Evolutionary conservation across 164 flowering plant species (phyloP).

Genomic region (Akebia trifoliata): DNA sequence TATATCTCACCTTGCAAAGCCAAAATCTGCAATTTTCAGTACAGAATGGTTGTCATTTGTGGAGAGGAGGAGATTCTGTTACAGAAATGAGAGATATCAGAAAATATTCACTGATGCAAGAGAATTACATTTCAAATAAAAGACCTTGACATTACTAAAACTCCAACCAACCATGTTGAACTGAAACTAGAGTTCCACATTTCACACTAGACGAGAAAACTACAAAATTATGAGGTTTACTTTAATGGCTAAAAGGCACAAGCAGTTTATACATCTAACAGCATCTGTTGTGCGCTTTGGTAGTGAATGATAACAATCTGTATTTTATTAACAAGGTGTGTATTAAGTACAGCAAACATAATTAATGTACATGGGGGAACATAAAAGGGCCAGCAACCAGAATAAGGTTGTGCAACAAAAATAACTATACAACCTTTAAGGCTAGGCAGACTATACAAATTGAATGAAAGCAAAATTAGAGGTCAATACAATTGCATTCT

Average conservation of each 20-base stretch:
- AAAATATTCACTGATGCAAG: constrained; percentile 11
- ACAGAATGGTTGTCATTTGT: constrained; percentile 50
- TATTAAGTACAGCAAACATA: too few relatives aligned
- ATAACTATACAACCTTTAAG: too few relatives aligned
- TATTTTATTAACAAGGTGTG: too few relatives aligned
- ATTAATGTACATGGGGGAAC: too few relatives aligned
- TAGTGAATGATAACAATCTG: background rate
- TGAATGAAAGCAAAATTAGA: too few relatives aligned
- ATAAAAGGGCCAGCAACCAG: too few relatives aligned
- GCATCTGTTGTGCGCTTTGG: background rate
- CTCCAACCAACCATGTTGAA: constrained; percentile 6
- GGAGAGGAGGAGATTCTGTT: constrained; percentile 91
- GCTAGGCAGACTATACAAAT: too few relatives aligned
- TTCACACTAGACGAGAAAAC: constrained; percentile 4
- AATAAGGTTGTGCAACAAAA: too few relatives aligned
- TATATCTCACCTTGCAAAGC: constrained; percentile 78
- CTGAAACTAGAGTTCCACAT: constrained; percentile 5
- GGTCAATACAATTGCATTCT: too few relatives aligned
- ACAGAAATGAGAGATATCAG: constrained; percentile 25
- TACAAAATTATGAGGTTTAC: constrained; percentile 1
- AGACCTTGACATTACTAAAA: background rate
- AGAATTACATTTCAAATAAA: background rate
- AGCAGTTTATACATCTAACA: constrained; percentile 2
- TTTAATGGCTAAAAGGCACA: constrained; percentile 11
- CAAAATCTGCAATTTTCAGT: constrained; percentile 98